phyloP scores from a whole-genome alignment of 225 moss, liverwort and hornwort species.

The Sphagnum tenellum region DNA sequence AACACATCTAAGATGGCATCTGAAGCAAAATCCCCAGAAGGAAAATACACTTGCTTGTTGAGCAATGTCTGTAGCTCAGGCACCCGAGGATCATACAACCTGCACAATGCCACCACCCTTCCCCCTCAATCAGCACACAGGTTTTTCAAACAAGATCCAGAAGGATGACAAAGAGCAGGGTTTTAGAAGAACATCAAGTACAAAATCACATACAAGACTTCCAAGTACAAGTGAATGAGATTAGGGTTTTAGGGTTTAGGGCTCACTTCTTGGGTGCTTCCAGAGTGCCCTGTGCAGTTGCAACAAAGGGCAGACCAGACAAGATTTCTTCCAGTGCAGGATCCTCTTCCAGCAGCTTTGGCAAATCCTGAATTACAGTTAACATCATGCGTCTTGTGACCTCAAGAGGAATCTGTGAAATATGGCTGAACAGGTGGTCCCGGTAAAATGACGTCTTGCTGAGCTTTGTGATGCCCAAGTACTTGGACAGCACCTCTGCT shows the following conservation, averaged over 20 bases:
- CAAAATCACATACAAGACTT: not conserved
- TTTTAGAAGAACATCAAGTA: too few relatives aligned
- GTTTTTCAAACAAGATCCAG: too few relatives aligned
- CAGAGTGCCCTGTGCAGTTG: constrained; percentile 55
- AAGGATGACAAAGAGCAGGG: too few relatives aligned
- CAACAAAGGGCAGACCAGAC: constrained; percentile 58
- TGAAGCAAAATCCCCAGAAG: constrained; percentile 53
- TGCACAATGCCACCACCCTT: constrained; percentile 6
- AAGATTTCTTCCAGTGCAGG: constrained; percentile 30
- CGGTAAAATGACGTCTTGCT: constrained; percentile 52
- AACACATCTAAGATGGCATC: constrained; percentile 49
- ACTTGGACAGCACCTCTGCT: constrained; percentile 64
- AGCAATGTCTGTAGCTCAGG: constrained; percentile 69
- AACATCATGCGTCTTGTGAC: constrained; percentile 64
- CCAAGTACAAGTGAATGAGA: not conserved
- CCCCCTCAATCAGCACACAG: too few relatives aligned
- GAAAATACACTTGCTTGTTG: constrained; percentile 70
- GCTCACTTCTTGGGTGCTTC: constrained; percentile 67
- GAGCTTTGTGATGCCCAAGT: constrained; percentile 58
- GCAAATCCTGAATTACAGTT: constrained; percentile 46
- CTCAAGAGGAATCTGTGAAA: constrained; percentile 43
- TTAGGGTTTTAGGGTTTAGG: not conserved
- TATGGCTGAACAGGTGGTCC: constrained; percentile 57
- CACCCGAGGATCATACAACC: constrained; percentile 80
- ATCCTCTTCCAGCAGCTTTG: constrained; percentile 47